Conservation (phyloP, 2,329 filamentous ascomycete genomes). For the Aulographum hederae region DNA sequence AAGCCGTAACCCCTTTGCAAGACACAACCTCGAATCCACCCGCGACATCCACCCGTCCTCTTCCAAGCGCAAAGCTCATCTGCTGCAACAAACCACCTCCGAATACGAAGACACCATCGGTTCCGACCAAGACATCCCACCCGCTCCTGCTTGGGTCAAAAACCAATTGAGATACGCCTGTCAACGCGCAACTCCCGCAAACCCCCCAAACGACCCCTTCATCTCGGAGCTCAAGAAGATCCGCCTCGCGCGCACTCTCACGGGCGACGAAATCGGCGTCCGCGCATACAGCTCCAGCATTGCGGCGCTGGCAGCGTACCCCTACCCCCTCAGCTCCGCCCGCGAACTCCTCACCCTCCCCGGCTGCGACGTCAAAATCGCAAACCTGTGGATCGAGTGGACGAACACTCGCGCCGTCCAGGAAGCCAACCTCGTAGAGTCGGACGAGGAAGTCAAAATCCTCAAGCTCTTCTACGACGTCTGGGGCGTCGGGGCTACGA, state of each 20-base stretch:
- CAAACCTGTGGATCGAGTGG: constrained; percentile 62
- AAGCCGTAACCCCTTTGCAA: too few species aligned
- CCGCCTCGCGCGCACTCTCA: constrained; percentile 49
- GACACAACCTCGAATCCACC: too few species aligned
- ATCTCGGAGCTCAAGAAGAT: constrained; percentile 59
- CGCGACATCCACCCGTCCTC: too few species aligned
- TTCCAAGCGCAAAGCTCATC: constrained; percentile 13
- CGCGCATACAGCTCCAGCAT: constrained; percentile 80
- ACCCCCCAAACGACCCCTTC: constrained; percentile 58
- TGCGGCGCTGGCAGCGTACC: constrained; percentile 68
- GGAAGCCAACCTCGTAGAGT: constrained; percentile 42
- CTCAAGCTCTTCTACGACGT: constrained; percentile 63
- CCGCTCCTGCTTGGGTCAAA: constrained; percentile 50
- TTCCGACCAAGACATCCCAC: constrained; percentile 27
- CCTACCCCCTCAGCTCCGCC: constrained; percentile 31
- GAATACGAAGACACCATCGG: constrained; percentile 43
- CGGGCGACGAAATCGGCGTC: constrained; percentile 59
- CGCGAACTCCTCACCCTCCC: constrained; percentile 38
- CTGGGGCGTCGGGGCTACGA: constrained; percentile 78
- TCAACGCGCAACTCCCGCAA: constrained; percentile 52
- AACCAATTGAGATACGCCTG: constrained; percentile 57
- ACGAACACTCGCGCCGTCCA: constrained; percentile 42
- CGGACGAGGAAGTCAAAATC: constrained; percentile 43
- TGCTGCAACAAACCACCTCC: constrained; percentile 53
- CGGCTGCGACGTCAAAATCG: constrained; percentile 67